Evolutionary conservation across 768 basidiomycete genomes (phyloP), one percentile per base, ranked within the genome.

Genomic region (Lactarius akahatsu): DNA sequence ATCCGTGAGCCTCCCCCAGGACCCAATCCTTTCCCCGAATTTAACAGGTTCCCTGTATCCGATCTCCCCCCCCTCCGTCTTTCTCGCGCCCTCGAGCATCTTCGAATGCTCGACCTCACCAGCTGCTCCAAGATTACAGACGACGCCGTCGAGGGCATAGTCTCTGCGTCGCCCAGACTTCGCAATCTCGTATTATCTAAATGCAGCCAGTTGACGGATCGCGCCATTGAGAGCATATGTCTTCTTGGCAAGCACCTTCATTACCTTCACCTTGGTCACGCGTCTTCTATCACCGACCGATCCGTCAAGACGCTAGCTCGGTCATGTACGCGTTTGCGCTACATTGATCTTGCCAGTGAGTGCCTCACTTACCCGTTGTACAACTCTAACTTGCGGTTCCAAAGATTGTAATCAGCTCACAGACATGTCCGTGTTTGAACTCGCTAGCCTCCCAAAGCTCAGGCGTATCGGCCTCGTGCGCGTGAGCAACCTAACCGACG

Each of bases 271-370:
- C 83, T 98, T 47, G 97, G 95, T 8, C 96, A 99, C 79, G 91
- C 93, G 8, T 80, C 80, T 70, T 88, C 87, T 71, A 94, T 98
- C 69, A 96, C 94, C 8, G 97, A 99, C 76, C 84, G 84, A 47
- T 93, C 91, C 9, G 90, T 99, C 41, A 88, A 86, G 63, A 82
- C 84, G 11, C 81, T 99, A 28, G 96, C 94, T 13, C 82, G 92
- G 52, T 83, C 86, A 41, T 99, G 97, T 77, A 94, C 92, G 1
- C 83, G 96, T 36, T 77, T 99, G 70, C 82, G 97, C 72, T 99
- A 98, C 75, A 88, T 99, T 70, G 97, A 99, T 77, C 89, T 99
- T 68, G 97, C 97, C 6, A 95, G 95, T 96, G 66, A 73, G 92
- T 84, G 9, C 15, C 59, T 30, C 47, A 7, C 36, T 23, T 2